Percentiles rank a stretch among this genome's conserved stretches.
Conservation (phyloP, 106 monocot genomes). For the Dioscorea alata region DNA sequence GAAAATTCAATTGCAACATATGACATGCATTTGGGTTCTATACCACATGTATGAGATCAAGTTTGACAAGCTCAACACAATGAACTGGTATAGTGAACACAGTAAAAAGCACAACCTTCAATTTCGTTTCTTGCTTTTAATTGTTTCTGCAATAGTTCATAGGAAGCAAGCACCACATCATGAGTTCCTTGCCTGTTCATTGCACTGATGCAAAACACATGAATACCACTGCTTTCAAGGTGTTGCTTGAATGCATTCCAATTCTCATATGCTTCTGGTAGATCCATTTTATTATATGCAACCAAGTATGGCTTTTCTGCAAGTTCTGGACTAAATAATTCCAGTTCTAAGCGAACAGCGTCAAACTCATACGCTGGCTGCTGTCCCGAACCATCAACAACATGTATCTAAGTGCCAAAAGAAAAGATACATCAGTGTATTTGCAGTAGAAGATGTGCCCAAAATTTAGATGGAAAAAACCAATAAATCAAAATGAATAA, state of each 20-base stretch:
- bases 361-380: slow-evolving; percentile 97
- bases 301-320: slow-evolving; percentile 84
- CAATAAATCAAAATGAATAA: too few relatives aligned
- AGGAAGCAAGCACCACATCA: slow-evolving; percentile 64
- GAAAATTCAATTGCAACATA: too few relatives aligned
- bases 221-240: slow-evolving; percentile 36
- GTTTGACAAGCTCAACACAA: not conserved
- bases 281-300: slow-evolving; percentile 95
- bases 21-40: too few relatives aligned
- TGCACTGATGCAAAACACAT: slow-evolving; percentile 78
- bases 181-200: slow-evolving; percentile 76
- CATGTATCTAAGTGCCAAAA: slow-evolving; percentile 59
- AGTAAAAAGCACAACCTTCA: slow-evolving; percentile 42
- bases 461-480: too few relatives aligned
- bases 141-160: slow-evolving; percentile 63
- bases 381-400: slow-evolving; percentile 86
- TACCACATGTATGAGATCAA: too few relatives aligned
- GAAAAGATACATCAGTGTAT: not conserved
- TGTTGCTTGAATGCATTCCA: slow-evolving; percentile 68
- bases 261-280: slow-evolving; percentile 84
- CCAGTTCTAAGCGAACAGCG: slow-evolving; percentile 93
- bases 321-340: slow-evolving; percentile 84
- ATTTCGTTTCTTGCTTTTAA: slow-evolving; percentile 34
- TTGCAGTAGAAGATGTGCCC: too few relatives aligned
- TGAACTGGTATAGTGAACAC: not conserved